phyloP scores from a whole-genome alignment of 139 green algal species.

The Chlorella sp. region DNA sequence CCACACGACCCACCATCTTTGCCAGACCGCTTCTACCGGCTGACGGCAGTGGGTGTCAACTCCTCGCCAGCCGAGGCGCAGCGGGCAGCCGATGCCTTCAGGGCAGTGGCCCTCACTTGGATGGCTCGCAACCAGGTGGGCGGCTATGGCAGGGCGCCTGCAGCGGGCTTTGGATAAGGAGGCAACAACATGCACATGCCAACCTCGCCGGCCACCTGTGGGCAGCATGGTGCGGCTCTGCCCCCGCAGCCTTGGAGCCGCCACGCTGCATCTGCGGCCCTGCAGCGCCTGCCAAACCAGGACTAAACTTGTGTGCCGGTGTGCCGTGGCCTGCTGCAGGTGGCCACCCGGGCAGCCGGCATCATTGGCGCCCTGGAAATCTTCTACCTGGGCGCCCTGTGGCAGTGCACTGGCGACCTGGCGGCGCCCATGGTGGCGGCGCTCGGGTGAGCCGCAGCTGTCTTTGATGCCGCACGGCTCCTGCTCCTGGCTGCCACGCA shows the following conservation, averaged over 20 bases:
- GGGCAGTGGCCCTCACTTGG: constrained; percentile 37
- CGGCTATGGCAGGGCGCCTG: too few species aligned
- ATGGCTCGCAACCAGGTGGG: constrained; percentile 28
- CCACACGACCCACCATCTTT: neutral
- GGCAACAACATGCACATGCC: neutral
- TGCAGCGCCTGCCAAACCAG: neutral
- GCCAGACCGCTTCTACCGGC: constrained; percentile 32
- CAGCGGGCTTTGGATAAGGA: neutral
- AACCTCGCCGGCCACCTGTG: neutral
- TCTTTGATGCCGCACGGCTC: neutral
- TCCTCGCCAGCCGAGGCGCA: constrained; percentile 6
- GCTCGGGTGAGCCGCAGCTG: neutral
- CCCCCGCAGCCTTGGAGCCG: too few species aligned
- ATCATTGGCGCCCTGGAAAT: constrained; percentile 25
- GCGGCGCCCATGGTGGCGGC: constrained; percentile 39
- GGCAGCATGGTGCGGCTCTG: neutral
- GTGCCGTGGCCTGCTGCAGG: neutral
- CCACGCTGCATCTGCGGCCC: neutral
- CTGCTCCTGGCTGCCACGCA: neutral
- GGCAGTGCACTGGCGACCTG: constrained; percentile 41
- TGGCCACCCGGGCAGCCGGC: constrained; percentile 34
- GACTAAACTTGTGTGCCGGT: neutral
- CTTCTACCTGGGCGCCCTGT: constrained; percentile 36
- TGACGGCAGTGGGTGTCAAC: constrained; percentile 15
- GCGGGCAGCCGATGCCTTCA: constrained; percentile 25